Evolutionary conservation across 345 rosid genomes (phyloP).

Genomic region (Syzygium grande): DNA sequence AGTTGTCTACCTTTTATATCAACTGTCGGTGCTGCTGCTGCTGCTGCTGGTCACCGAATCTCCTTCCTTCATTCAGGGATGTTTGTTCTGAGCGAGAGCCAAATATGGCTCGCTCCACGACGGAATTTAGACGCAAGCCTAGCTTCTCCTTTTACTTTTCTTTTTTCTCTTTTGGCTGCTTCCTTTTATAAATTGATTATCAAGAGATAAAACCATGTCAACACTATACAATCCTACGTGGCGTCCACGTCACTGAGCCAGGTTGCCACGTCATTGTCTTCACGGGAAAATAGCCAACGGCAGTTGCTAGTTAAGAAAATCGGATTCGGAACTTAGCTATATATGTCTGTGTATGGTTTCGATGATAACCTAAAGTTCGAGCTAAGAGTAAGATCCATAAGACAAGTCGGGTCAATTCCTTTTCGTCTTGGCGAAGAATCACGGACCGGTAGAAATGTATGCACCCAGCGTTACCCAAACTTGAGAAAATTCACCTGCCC

Average conservation of each 20-base stretch:
- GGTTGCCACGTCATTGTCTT: neutral
- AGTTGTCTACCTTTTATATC: neutral
- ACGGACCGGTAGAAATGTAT: rapidly evolving
- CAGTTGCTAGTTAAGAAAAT: neutral
- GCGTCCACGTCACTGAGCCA: neutral
- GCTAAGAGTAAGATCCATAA: neutral
- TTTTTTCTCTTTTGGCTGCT: neutral
- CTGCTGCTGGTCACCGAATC: neutral
- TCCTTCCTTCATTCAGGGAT: neutral
- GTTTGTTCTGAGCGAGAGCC: neutral
- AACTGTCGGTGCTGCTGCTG: neutral
- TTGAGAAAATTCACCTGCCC: neutral
- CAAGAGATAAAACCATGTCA: neutral
- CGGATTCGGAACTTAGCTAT: neutral
- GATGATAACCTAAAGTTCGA: neutral
- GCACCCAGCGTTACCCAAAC: neutral
- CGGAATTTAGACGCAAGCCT: neutral
- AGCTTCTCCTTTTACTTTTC: neutral
- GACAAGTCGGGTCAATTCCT: too few species aligned
- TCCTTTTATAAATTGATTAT: neutral
- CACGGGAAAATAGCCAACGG: neutral
- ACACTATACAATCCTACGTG: neutral
- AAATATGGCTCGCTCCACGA: neutral
- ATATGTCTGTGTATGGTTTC: neutral
- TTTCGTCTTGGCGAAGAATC: neutral